phyloP scores from a whole-genome alignment of 441 rosid genomes.

The Bocquillonia castaneifolia region DNA sequence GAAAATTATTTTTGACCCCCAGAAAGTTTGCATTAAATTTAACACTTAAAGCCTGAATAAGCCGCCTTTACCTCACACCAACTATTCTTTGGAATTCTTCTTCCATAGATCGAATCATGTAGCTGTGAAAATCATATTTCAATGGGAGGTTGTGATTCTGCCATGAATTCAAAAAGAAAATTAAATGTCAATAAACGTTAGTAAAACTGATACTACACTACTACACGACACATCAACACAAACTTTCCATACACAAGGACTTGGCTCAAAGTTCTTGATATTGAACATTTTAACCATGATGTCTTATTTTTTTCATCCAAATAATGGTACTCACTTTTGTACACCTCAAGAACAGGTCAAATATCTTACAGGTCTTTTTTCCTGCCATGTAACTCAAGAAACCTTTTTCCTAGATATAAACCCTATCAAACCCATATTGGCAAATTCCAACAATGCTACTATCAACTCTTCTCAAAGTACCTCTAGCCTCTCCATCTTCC shows the following conservation, averaged over 20 bases:
- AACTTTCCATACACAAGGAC: not conserved
- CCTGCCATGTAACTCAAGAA: too few relatives aligned
- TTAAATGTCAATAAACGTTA: conserved; percentile 1
- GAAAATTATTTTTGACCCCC: not conserved
- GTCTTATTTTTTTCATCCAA: not conserved
- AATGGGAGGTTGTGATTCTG: conserved; percentile 80
- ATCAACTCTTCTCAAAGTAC: not conserved
- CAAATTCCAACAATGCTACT: not conserved
- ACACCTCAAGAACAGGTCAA: too few relatives aligned
- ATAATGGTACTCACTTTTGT: too few relatives aligned
- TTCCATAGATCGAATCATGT: conserved; percentile 94
- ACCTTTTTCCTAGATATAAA: not conserved
- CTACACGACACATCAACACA: not conserved
- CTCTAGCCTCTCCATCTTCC: not conserved
- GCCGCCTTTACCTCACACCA: conserved; percentile 58
- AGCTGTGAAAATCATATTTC: conserved; percentile 82
- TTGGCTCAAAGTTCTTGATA: not conserved
- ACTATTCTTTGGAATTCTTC: conserved; percentile 91
- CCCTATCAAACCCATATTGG: not conserved
- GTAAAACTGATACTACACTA: not conserved
- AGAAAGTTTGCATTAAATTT: not conserved
- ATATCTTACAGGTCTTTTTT: too few relatives aligned
- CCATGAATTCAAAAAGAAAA: conserved; percentile 21
- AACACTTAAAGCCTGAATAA: not conserved
- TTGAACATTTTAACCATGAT: not conserved